Evolutionary conservation across 2,329 filamentous ascomycete species (phyloP).

Genomic region (Curvularia spicifera): DNA sequence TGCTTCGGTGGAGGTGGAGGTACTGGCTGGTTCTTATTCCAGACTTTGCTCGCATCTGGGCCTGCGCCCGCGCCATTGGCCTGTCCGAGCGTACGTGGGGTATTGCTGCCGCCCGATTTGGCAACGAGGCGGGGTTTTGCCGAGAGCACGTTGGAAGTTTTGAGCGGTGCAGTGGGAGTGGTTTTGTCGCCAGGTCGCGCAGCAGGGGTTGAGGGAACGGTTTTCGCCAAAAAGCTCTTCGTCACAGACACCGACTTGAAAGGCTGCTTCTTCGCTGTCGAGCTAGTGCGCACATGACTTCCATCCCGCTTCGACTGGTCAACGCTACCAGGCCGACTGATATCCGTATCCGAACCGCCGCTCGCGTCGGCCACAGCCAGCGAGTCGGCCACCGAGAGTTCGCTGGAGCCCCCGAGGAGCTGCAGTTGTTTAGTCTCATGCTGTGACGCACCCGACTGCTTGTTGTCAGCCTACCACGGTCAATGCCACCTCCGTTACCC

Average conservation of each 20-base stretch:
- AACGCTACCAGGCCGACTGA: conserved; percentile 63
- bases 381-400: conserved; percentile 43
- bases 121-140: conserved; percentile 76
- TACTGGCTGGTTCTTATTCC: conserved; percentile 87
- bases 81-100: conserved; percentile 60
- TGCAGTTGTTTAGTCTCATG: conserved; percentile 34
- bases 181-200: conserved; percentile 64
- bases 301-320: conserved; percentile 63
- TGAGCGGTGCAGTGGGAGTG: conserved; percentile 49
- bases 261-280: conserved; percentile 71
- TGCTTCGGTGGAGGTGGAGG: conserved; percentile 77
- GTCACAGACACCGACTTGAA: conserved; percentile 90
- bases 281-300: conserved; percentile 63
- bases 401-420: conserved; percentile 47
- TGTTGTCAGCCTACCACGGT: conserved; percentile 26
- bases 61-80: conserved; percentile 66
- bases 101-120: conserved; percentile 69
- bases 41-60: conserved; percentile 76
- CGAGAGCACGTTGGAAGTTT: conserved; percentile 58
- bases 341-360: conserved; percentile 78
- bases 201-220: conserved; percentile 59
- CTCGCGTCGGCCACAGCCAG: conserved; percentile 69
- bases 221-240: conserved; percentile 82
- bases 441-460: conserved; percentile 17
- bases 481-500: conserved; percentile 17